These are phyloP conservation scores for Sideroxylon spinosum DNA, from an alignment of 179 eudicot species.

Conservation along the genomic window DNA sequence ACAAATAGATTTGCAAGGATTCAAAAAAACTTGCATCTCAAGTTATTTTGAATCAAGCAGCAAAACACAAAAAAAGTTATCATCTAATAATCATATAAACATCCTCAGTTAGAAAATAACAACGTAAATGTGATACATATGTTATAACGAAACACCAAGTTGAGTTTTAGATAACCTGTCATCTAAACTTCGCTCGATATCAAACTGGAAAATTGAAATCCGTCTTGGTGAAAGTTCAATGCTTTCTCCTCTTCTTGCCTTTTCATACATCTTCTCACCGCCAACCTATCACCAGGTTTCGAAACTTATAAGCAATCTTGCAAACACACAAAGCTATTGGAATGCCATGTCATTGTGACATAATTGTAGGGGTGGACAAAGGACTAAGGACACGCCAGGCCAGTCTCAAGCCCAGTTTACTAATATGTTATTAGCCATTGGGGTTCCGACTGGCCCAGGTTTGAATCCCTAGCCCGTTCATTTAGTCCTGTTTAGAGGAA, in stretches of 20 bases:
- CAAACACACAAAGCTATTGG: not conserved
- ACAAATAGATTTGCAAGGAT: not conserved
- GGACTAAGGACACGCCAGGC: too few relatives aligned
- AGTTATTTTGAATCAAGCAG: too few relatives aligned
- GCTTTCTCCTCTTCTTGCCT: slow-evolving; percentile 96
- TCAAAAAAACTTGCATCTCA: not conserved
- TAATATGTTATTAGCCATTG: too few relatives aligned
- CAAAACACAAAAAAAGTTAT: too few relatives aligned
- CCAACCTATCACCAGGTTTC: slow-evolving; percentile 56
- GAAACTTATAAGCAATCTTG: not conserved
- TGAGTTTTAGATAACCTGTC: slow-evolving; percentile 58
- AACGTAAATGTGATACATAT: not conserved
- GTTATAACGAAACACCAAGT: not conserved
- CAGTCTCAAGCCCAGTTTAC: too few relatives aligned
- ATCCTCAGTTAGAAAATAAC: not conserved
- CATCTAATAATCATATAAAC: not conserved
- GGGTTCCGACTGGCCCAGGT: too few relatives aligned
- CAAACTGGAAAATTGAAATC: slow-evolving; percentile 82
- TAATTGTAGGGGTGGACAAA: not conserved
- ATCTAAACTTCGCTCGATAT: slow-evolving; percentile 86
- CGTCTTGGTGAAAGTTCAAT: slow-evolving; percentile 92
- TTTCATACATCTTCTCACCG: slow-evolving; percentile 95
- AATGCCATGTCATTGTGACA: not conserved
- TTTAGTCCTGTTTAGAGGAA: not conserved
- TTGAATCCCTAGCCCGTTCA: too few relatives aligned